Evolutionary conservation across 306 rosid genomes (phyloP).

Genomic region (Glycine latifolia): DNA sequence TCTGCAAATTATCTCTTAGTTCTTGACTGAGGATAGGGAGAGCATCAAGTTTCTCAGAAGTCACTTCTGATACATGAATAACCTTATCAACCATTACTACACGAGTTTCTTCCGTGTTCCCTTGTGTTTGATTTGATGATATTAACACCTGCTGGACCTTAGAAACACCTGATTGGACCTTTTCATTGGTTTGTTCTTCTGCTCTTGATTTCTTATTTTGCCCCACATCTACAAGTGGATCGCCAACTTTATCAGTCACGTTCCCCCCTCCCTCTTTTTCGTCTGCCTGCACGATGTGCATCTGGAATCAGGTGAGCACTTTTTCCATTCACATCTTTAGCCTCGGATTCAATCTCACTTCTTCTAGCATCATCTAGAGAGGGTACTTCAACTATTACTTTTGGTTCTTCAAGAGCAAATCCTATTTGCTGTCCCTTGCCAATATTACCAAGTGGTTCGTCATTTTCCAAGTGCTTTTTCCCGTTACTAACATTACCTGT

Average conservation of each 20-base stretch:
- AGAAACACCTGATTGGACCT: slow-evolving; percentile 44
- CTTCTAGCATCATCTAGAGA: slow-evolving; percentile 48
- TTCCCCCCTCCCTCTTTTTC: slow-evolving; percentile 71
- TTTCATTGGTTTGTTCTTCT: slow-evolving; percentile 45
- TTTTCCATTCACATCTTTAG: slow-evolving; percentile 58
- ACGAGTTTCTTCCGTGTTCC: slow-evolving; percentile 59
- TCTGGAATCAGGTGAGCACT: slow-evolving; percentile 43
- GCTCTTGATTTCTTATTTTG: slow-evolving; percentile 73
- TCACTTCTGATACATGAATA: slow-evolving; percentile 68
- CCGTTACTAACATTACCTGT: slow-evolving; percentile 46
- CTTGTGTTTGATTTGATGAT: slow-evolving; percentile 55
- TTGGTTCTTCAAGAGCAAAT: slow-evolving; percentile 74
- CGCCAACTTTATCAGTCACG: slow-evolving; percentile 44
- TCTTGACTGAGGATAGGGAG: slow-evolving; percentile 40
- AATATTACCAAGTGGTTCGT: slow-evolving; percentile 45
- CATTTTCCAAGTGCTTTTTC: slow-evolving; percentile 47
- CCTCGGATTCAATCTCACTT: slow-evolving; percentile 49
- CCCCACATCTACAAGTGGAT: slow-evolving; percentile 51
- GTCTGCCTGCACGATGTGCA: slow-evolving; percentile 53
- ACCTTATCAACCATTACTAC: slow-evolving; percentile 70
- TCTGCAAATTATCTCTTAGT: slow-evolving; percentile 41
- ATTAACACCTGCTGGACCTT: slow-evolving; percentile 52
- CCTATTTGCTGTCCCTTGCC: slow-evolving; percentile 52
- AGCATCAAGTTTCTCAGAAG: slow-evolving; percentile 57
- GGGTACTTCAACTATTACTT: slow-evolving; percentile 89